Conservation (phyloP, 371 early-diverging fungal genomes). For the Cokeromyces recurvatus region DNA sequence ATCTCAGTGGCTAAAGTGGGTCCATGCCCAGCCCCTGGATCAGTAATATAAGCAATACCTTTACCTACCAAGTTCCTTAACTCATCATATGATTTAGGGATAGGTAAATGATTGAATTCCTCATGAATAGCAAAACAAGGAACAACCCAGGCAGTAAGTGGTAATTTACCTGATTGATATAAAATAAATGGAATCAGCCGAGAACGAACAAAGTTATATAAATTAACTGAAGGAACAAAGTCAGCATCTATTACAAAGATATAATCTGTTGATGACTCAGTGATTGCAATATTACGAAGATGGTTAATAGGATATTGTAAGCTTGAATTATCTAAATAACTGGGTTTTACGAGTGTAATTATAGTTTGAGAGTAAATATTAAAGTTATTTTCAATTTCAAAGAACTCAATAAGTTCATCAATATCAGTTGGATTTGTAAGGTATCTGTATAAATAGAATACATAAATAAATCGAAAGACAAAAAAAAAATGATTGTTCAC, state of each 20-base stretch:
- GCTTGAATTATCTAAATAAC: slow-evolving; percentile 30
- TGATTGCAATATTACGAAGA: slow-evolving; percentile 56
- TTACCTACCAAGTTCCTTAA: slow-evolving; percentile 34
- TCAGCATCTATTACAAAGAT: slow-evolving; percentile 63
- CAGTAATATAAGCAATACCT: slow-evolving; percentile 56
- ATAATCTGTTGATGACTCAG: slow-evolving; percentile 42
- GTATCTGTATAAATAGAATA: slow-evolving; percentile 33
- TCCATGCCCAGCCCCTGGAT: slow-evolving; percentile 59
- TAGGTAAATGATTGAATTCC: slow-evolving; percentile 20
- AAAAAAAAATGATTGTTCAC: not conserved
- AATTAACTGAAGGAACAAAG: slow-evolving; percentile 46
- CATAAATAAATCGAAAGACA: too few species aligned
- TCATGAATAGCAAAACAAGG: slow-evolving; percentile 56
- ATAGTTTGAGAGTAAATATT: slow-evolving; percentile 25
- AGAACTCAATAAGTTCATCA: slow-evolving; percentile 35
- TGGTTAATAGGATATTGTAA: slow-evolving; percentile 61
- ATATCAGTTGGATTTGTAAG: slow-evolving; percentile 49
- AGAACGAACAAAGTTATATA: slow-evolving; percentile 33
- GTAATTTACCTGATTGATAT: slow-evolving; percentile 3
- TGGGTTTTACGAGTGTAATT: slow-evolving; percentile 47
- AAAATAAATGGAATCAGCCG: slow-evolving; percentile 24
- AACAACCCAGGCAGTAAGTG: slow-evolving; percentile 46
- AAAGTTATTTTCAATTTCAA: slow-evolving; percentile 25
- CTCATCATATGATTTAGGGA: slow-evolving; percentile 40
- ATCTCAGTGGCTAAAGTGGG: slow-evolving; percentile 45